Base-by-base conservation (phyloP, 768 basidiomycete genomes). In the Butyriboletus loyo region DNA sequence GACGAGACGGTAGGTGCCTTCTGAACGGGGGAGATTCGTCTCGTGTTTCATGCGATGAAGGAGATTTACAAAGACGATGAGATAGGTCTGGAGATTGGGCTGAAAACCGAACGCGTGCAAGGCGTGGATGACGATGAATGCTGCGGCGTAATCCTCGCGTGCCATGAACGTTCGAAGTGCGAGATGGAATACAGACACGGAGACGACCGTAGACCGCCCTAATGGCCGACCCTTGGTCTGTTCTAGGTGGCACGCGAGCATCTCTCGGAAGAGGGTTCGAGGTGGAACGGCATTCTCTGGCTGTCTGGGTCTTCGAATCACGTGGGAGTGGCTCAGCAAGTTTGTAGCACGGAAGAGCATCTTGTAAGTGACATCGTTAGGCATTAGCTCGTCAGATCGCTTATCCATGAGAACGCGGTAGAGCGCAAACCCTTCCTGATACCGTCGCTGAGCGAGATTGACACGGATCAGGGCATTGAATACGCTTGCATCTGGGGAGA, bases 391-490 rank as follows among this genome's bases (percentile, higher is more conserved):
- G 10, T 57, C 59, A 1, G 65, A 58, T 1, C 73, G 66, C 30
- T 74, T 62, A 25, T 41, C 50, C 56, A 73, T 65, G 42, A 84
- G 60, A 21, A 73, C 48, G 8, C 59, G 59, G 56, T 82, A 84
- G 5, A 81, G 64, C 3, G 68, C 58, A 53, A 81, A 77, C 7
- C 75, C 77, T 17, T 70, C 66, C 5, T 56, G 58, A 43, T 72
- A 64, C 6, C 69, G 67, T 13, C 63, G 50, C 1, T 61, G 62
- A 13, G 70, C 60, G 34, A 72, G 58, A 49, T 78, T 73, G 15
- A 67, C 65, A 7, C 73, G 66, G 14, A 84, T 73, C 54, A 84
- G 72, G 8, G 73, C 54, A 50, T 83, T 82, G 66, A 82, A 75
- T n/a, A 82, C 56, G 35, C 59, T 58, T 9, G 72, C 66, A 47